These are phyloP conservation scores for Pachyrhizus erosus DNA, from an alignment of 306 rosid genomes.

Conservation along the genomic window DNA sequence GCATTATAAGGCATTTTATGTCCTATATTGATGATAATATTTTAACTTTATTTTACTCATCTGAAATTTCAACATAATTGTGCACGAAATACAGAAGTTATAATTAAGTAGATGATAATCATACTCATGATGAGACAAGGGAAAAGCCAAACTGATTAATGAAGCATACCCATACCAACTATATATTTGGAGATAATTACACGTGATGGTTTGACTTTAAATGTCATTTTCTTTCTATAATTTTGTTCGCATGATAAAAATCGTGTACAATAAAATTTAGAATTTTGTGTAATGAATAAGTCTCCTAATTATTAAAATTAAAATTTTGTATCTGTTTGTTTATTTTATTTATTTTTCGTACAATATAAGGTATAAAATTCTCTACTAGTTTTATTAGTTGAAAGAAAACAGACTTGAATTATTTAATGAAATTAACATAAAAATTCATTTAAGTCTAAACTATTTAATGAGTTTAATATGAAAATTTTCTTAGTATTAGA, in stretches of 20 bases:
- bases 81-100: not conserved
- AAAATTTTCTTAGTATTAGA: not conserved
- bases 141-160: not conserved
- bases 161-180: not conserved
- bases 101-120: not conserved
- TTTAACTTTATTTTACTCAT: no score
- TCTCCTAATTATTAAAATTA: no score
- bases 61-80: no score
- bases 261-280: no score
- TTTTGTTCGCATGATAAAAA: not conserved
- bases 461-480: not conserved
- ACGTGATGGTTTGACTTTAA: not conserved
- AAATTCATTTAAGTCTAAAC: not conserved
- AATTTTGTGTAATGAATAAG: no score
- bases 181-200: not conserved
- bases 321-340: no score
- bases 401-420: not conserved
- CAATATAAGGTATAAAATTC: not conserved
- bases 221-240: not conserved
- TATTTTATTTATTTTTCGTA: no score
- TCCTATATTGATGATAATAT: no score
- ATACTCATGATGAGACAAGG: not conserved
- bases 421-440: not conserved
- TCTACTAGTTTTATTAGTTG: not conserved
- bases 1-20: no score